Evolutionary conservation across 257 asterid species (phyloP).

Genomic region (Solanum sitiens): DNA sequence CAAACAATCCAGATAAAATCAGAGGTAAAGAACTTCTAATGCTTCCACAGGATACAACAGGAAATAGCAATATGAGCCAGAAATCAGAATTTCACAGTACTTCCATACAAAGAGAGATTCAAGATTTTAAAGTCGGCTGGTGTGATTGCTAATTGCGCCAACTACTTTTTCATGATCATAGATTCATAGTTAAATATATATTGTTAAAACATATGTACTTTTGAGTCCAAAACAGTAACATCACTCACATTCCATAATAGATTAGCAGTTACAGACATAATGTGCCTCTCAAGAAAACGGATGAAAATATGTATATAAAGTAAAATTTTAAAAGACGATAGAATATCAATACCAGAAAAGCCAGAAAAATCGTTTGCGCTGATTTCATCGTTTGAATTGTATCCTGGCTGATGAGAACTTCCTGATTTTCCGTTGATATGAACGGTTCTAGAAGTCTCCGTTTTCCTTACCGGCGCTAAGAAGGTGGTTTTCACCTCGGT

Average conservation of each 20-base stretch:
- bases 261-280: not conserved
- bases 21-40: not conserved
- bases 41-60: not conserved
- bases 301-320: not conserved
- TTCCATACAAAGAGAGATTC: not conserved
- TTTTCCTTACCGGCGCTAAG: constrained; percentile 48
- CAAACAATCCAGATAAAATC: not conserved
- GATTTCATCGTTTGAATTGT: constrained; percentile 15
- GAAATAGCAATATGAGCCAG: not conserved
- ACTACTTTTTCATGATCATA: not conserved
- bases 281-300: not conserved
- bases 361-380: constrained; percentile 12
- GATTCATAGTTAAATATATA: not conserved
- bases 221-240: not conserved
- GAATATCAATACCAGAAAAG: constrained; percentile 20
- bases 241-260: not conserved
- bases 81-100: not conserved
- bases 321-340: not conserved
- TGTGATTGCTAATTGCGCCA: not conserved
- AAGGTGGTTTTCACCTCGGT: constrained; percentile 29
- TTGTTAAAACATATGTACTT: not conserved
- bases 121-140: not conserved
- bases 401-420: constrained; percentile 4
- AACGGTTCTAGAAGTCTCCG: constrained; percentile 45
- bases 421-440: constrained; percentile 20